These are phyloP conservation scores for Nissolia schottii DNA, from an alignment of 306 rosid genomes.

Conservation along the genomic window DNA sequence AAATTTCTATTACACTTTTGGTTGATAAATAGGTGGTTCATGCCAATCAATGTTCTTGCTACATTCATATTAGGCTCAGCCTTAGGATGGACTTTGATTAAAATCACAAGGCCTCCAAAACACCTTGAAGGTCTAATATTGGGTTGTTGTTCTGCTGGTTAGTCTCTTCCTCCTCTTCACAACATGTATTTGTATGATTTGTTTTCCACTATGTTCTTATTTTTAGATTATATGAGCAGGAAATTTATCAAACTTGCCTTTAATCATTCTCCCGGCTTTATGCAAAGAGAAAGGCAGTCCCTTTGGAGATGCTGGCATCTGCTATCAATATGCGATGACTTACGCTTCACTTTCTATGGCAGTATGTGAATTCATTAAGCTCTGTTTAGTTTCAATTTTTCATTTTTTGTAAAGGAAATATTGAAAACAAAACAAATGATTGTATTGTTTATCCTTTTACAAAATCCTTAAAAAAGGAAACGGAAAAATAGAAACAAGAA, in stretches of 20 bases:
- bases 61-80: too few relatives aligned
- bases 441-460: too few relatives aligned
- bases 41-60: too few relatives aligned
- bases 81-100: too few relatives aligned
- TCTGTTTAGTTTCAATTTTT: too few relatives aligned
- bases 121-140: conserved; percentile 40
- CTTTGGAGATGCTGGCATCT: conserved; percentile 38
- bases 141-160: conserved; percentile 56
- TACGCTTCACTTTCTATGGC: conserved; percentile 57
- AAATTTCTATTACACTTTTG: neutral
- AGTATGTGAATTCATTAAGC: conserved; percentile 28
- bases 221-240: conserved; percentile 30
- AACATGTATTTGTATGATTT: neutral
- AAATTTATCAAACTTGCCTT: conserved; percentile 44
- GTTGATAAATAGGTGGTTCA: conserved; percentile 29
- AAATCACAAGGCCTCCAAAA: too few relatives aligned
- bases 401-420: too few relatives aligned
- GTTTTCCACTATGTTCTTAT: neutral
- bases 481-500: too few relatives aligned
- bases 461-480: too few relatives aligned
- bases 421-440: too few relatives aligned
- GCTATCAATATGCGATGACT: conserved; percentile 40
- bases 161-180: too few relatives aligned
- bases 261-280: conserved; percentile 42
- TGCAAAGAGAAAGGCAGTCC: conserved; percentile 51